Percentiles rank a stretch among this genome's conserved stretches.
Evolutionary conservation across 2,329 filamentous ascomycete genomes (phyloP).

Genomic region (Phaeoacremonium minimum): DNA sequence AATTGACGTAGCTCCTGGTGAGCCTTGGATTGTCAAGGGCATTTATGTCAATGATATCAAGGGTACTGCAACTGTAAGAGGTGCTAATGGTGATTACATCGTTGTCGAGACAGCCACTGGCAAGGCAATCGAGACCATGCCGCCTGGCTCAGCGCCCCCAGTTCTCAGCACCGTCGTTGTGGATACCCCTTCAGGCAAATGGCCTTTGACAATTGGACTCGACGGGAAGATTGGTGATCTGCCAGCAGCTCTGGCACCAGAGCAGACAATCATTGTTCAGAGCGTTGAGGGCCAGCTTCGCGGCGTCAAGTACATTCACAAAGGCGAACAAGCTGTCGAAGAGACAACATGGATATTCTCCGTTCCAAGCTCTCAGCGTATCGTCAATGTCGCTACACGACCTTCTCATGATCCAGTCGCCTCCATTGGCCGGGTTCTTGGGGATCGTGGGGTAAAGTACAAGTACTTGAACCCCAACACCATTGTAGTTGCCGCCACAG

Average conservation of each 20-base stretch:
- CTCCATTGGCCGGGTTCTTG: conserved; percentile 90
- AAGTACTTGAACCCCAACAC: conserved; percentile 94
- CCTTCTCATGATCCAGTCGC: conserved; percentile 81
- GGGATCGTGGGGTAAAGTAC: conserved; percentile 89
- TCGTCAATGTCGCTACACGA: conserved; percentile 64
- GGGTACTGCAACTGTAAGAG: conserved; percentile 53
- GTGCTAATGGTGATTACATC: conserved; percentile 57
- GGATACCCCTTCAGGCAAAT: conserved; percentile 45
- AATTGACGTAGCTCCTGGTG: conserved; percentile 47
- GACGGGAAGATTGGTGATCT: conserved; percentile 45
- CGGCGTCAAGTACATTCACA: conserved; percentile 47
- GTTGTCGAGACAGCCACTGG: conserved; percentile 51
- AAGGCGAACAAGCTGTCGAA: conserved; percentile 34
- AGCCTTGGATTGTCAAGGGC: conserved; percentile 63
- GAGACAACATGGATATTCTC: conserved; percentile 69
- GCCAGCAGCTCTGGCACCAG: conserved; percentile 39
- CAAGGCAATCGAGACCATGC: conserved; percentile 39
- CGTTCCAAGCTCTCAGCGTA: conserved; percentile 59
- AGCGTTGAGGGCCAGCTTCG: conserved; percentile 44
- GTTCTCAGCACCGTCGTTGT: conserved; percentile 47
- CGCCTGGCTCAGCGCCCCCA: conserved; percentile 29
- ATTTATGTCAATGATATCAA: conserved; percentile 58
- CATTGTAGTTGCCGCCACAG: conserved; percentile 67
- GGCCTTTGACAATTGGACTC: conserved; percentile 47
- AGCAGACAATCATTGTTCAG: conserved; percentile 51